Percentiles rank a stretch among this genome's conserved stretches.
phyloP scores from a whole-genome alignment of 495 filamentous ascomycete genomes.

The Penicillium desertorum region DNA sequence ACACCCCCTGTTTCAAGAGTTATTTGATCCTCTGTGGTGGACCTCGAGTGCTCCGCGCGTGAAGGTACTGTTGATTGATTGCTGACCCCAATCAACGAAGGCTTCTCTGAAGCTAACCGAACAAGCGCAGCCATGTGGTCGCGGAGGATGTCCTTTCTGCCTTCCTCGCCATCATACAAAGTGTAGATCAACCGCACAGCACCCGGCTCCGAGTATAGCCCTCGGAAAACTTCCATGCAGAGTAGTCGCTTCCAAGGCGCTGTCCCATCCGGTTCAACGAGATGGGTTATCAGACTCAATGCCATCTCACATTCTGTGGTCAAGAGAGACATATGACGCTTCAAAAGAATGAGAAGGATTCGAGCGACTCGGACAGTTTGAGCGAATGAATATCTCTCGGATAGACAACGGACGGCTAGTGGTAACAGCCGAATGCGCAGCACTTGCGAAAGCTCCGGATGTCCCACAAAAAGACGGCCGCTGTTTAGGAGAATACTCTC shows the following conservation, averaged over 20 bases:
- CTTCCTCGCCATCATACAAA: constrained; percentile 71
- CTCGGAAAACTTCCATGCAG: constrained; percentile 87
- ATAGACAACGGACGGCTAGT: constrained; percentile 71
- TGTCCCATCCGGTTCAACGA: constrained; percentile 79
- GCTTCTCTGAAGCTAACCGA: constrained; percentile 85
- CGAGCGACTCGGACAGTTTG: constrained; percentile 78
- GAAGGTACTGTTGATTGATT: constrained; percentile 78
- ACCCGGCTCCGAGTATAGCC: constrained; percentile 74
- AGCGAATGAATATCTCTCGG: constrained; percentile 76
- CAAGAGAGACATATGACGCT: constrained; percentile 71
- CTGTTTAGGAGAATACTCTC: constrained; percentile 87
- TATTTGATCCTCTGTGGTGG: constrained; percentile 69
- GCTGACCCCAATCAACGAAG: constrained; percentile 79
- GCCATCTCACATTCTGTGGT: constrained; percentile 81
- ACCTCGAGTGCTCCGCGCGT: constrained; percentile 39
- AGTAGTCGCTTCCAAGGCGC: constrained; percentile 80
- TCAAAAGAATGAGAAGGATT: constrained; percentile 76
- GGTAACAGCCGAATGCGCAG: constrained; percentile 81
- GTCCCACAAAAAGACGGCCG: constrained; percentile 70
- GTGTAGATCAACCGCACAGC: constrained; percentile 79
- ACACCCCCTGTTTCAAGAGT: constrained; percentile 85
- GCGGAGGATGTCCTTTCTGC: constrained; percentile 72
- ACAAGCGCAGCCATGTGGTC: constrained; percentile 83
- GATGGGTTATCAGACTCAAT: constrained; percentile 78
- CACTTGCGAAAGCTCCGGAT: constrained; percentile 78